These are phyloP conservation scores for Amylostereum chailletii DNA, from an alignment of 1,284 basidiomycete genomes.

Conservation along the genomic window DNA sequence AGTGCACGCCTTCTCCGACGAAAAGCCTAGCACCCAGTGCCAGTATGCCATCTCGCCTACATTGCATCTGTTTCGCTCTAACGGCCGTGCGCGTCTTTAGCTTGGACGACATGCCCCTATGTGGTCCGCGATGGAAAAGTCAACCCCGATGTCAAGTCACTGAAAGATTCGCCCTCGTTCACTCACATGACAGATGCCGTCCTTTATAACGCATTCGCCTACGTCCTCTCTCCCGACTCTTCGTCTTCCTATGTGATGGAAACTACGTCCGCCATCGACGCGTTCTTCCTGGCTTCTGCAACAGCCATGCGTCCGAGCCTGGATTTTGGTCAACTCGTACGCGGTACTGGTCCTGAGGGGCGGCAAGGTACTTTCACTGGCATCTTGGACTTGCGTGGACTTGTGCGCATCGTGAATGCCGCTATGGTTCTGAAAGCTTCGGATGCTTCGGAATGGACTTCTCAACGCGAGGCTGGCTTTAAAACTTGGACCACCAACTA, in stretches of 20 bases:
- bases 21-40: slow-evolving; percentile 25
- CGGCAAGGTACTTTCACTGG: slow-evolving; percentile 47
- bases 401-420: slow-evolving; percentile 40
- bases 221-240: slow-evolving; percentile 30
- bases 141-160: slow-evolving; percentile 53
- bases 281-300: slow-evolving; percentile 49
- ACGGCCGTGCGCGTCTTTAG: slow-evolving; percentile 18
- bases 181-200: slow-evolving; percentile 46
- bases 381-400: slow-evolving; percentile 46
- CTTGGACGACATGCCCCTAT: slow-evolving; percentile 60
- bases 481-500: slow-evolving; percentile 37
- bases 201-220: slow-evolving; percentile 53
- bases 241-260: slow-evolving; percentile 21
- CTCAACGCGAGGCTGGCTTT: slow-evolving; percentile 36
- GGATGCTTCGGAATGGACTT: slow-evolving; percentile 41
- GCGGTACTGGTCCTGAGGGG: slow-evolving; percentile 40
- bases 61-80: neutral
- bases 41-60: slow-evolving; percentile 7
- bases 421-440: slow-evolving; percentile 44
- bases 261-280: slow-evolving; percentile 34
- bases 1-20: slow-evolving; percentile 30
- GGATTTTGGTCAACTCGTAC: slow-evolving; percentile 52
- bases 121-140: slow-evolving; percentile 51
- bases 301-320: slow-evolving; percentile 62
- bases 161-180: slow-evolving; percentile 48